phyloP scores from a whole-genome alignment of 805 yeast genomes.

The Kregervanrija delftensis region DNA sequence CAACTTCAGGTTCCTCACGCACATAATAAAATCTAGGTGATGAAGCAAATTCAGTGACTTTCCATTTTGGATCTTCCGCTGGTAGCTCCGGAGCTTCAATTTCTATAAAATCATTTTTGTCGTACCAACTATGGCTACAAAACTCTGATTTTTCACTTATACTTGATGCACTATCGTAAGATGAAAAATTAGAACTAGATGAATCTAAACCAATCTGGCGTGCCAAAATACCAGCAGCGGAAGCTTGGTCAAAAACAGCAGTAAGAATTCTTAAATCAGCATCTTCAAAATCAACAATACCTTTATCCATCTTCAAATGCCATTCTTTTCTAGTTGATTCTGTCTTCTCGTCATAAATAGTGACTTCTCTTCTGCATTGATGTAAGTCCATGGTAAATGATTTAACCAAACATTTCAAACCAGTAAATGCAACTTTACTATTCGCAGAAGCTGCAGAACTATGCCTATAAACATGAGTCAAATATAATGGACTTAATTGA shows the following conservation, averaged over 20 bases:
- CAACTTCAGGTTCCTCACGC: conserved; percentile 40
- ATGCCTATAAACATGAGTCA: conserved; percentile 66
- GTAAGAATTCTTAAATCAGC: conserved; percentile 65
- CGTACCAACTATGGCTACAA: conserved; percentile 48
- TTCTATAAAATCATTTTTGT: conserved; percentile 69
- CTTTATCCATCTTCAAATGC: conserved; percentile 57
- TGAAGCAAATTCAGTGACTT: conserved; percentile 42
- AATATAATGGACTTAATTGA: conserved; percentile 60
- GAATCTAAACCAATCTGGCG: conserved; percentile 23
- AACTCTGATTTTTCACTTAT: conserved; percentile 8
- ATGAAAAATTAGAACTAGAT: conserved; percentile 10
- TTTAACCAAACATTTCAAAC: conserved; percentile 58
- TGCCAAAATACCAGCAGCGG: conserved; percentile 37
- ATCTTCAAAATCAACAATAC: conserved; percentile 60
- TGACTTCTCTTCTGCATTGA: conserved; percentile 42
- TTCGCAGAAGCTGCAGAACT: conserved; percentile 33
- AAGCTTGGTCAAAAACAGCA: conserved; percentile 55
- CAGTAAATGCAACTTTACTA: conserved; percentile 49
- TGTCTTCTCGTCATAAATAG: conserved; percentile 30
- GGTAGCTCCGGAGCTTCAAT: conserved; percentile 43
- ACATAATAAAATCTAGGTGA: conserved; percentile 59
- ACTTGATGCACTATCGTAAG: conserved; percentile 15
- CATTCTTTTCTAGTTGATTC: conserved; percentile 36
- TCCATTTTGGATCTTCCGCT: conserved; percentile 34
- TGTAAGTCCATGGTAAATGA: conserved; percentile 59